Evolutionary conservation across 345 rosid genomes (phyloP).

Genomic region (Salix caprea): DNA sequence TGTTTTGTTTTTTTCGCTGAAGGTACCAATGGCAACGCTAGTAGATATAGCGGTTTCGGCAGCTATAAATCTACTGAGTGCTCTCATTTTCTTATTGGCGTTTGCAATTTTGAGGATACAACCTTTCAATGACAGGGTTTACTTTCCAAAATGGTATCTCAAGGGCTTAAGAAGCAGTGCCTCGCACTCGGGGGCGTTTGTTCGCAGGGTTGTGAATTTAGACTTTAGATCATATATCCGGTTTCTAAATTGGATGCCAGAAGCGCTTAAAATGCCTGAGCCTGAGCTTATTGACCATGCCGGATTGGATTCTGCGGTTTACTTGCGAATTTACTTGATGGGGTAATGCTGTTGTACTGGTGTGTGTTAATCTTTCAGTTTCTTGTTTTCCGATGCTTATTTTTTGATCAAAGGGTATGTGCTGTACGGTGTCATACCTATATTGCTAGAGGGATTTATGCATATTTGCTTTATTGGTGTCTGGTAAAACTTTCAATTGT

Average conservation of each 20-base stretch:
- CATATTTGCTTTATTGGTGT: no score
- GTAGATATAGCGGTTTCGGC: constrained; percentile 82
- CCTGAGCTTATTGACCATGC: constrained; percentile 95
- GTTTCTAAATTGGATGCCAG: constrained; percentile 94
- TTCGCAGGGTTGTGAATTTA: constrained; percentile 58
- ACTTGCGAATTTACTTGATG: constrained; percentile 83
- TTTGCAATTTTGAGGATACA: constrained; percentile 83
- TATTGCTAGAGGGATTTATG: no score
- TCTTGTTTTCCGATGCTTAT: neutral
- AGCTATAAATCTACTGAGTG: constrained; percentile 64
- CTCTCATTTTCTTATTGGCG: constrained; percentile 64
- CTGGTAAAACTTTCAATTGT: no score
- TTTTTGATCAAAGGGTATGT: neutral
- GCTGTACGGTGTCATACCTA: neutral
- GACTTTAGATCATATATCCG: constrained; percentile 60
- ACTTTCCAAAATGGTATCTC: constrained; percentile 96
- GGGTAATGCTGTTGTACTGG: constrained; percentile 46
- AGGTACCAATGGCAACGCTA: constrained; percentile 71
- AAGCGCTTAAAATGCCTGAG: constrained; percentile 89
- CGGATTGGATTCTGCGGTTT: constrained; percentile 91
- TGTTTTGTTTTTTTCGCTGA: neutral
- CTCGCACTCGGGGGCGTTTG: constrained; percentile 47
- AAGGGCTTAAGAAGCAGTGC: constrained; percentile 77
- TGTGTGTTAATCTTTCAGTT: neutral
- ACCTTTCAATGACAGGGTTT: constrained; percentile 91